phyloP scores from a whole-genome alignment of 176 grass and related monocot genomes.

The Cenchrus fungigraminus region DNA sequence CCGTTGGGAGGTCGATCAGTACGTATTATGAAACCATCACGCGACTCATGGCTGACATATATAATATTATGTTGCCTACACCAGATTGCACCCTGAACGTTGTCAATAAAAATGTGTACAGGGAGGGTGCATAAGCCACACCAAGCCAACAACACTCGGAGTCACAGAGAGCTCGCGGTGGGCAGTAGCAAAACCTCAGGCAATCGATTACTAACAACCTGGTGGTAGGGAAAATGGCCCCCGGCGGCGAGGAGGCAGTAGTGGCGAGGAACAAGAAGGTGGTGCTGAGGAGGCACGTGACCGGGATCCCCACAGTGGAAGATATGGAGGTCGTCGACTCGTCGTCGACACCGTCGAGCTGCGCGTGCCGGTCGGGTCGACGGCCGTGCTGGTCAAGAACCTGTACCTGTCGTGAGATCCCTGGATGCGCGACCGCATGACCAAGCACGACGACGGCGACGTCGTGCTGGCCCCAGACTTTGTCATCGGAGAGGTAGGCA shows the following conservation, averaged over 20 bases:
- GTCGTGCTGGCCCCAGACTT: background rate
- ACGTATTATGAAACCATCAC: background rate
- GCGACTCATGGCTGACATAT: background rate
- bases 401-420: constrained; percentile 64
- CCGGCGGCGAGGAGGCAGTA: too few species aligned
- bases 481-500: constrained; percentile 7
- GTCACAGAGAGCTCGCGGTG: background rate
- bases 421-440: constrained; percentile 41
- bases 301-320: constrained; percentile 27
- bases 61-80: background rate
- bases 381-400: constrained; percentile 51
- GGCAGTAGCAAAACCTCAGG: background rate
- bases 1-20: too few species aligned
- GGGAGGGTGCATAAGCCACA: background rate
- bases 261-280: constrained; percentile 29
- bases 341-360: background rate
- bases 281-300: constrained; percentile 39
- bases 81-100: background rate
- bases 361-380: background rate
- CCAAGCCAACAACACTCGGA: background rate
- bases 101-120: background rate
- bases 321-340: constrained; percentile 42
- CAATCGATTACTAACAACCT: background rate
- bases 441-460: background rate
- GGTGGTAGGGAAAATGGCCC: background rate